Conservation (phyloP, 441 rosid species). For the Sinapis alba region DNA sequence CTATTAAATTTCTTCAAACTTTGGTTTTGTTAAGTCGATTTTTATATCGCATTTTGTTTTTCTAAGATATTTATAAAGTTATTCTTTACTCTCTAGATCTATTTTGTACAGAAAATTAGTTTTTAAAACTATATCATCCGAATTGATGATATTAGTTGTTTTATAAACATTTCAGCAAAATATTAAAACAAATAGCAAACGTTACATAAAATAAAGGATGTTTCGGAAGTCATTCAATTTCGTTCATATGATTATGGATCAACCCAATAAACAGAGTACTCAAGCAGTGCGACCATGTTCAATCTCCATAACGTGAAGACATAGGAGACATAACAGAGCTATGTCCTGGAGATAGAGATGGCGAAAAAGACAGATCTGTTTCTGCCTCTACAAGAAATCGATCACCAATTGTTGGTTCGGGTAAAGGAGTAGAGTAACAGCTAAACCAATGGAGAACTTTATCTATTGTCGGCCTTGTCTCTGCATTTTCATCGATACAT, state of each 20-base stretch:
- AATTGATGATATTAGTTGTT: background rate
- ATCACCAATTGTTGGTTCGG: background rate
- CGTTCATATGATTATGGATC: background rate
- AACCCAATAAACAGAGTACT: constrained; percentile 1
- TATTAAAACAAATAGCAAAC: background rate
- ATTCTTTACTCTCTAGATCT: background rate
- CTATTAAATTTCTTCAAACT: background rate
- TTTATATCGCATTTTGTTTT: no score
- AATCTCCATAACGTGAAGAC: background rate
- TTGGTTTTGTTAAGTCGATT: background rate
- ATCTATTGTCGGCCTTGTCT: constrained; percentile 31
- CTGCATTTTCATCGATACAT: constrained; percentile 13
- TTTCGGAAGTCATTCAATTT: background rate
- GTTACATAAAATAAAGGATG: background rate
- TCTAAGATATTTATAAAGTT: no score
- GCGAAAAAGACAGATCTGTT: background rate
- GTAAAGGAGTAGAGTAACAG: constrained; percentile 12
- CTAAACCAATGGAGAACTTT: constrained; percentile 34
- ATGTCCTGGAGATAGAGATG: constrained; percentile 10
- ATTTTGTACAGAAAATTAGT: background rate
- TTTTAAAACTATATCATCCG: background rate
- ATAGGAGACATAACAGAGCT: constrained; percentile 7
- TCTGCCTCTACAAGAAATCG: background rate
- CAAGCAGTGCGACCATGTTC: background rate
- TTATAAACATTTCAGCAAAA: background rate